Conservation (phyloP, 83 land plant species). For the Larix sibirica region DNA sequence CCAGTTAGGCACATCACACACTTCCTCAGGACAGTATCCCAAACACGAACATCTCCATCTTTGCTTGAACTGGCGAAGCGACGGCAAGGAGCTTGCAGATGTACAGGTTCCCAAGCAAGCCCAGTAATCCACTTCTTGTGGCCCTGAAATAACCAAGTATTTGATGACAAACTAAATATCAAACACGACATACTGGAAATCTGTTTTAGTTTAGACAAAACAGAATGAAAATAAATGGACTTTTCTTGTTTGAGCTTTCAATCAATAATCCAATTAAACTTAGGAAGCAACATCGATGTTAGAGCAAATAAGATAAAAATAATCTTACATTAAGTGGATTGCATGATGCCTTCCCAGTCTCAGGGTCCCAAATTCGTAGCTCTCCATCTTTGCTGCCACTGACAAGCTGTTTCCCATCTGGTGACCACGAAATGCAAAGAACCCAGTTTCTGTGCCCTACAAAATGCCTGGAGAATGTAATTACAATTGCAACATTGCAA, state of each 20-base stretch:
- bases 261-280: not conserved
- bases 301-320: not conserved
- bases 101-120: conserved; percentile 96
- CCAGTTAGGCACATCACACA: conserved; percentile 83
- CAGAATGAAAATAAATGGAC: not conserved
- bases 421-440: conserved; percentile 96
- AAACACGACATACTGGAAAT: not conserved
- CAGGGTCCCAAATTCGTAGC: conserved; percentile 84
- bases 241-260: not conserved
- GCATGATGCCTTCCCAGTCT: conserved; percentile 77
- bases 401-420: conserved; percentile 90
- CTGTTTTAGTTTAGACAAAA: not conserved
- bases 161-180: not conserved
- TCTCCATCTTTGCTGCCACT: conserved; percentile 98
- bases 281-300: not conserved
- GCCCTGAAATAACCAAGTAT: conserved; percentile 51
- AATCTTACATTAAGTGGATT: conserved; percentile 68
- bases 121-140: conserved; percentile 98
- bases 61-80: conserved; percentile 98
- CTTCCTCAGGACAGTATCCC: conserved; percentile 74
- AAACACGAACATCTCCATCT: conserved; percentile 98
- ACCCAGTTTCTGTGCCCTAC: conserved; percentile 98
- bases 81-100: conserved; percentile 86
- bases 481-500: not conserved
- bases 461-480: conserved; percentile 7